phyloP scores from a whole-genome alignment of 2,329 filamentous ascomycete genomes.

The Scedosporium boydii region DNA sequence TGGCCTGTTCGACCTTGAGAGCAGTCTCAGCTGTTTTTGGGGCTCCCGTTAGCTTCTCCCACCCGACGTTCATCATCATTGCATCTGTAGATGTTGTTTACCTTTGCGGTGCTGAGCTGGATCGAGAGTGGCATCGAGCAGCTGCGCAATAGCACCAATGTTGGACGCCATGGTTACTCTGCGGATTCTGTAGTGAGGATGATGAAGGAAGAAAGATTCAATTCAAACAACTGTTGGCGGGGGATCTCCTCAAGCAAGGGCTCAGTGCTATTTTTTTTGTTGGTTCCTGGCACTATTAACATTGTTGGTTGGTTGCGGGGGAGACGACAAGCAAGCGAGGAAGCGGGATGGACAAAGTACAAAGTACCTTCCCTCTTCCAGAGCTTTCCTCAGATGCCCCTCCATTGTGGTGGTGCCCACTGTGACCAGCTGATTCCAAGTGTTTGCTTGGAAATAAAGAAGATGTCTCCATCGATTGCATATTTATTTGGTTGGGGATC shows the following conservation, averaged over 20 bases:
- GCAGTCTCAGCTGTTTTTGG: constrained; percentile 61
- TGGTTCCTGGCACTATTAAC: background rate
- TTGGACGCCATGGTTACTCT: constrained; percentile 44
- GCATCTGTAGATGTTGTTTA: constrained; percentile 27
- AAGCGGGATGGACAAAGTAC: background rate
- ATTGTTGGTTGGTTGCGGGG: constrained; percentile 3
- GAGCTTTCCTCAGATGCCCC: background rate
- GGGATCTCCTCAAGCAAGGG: constrained; percentile 11
- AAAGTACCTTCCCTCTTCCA: background rate
- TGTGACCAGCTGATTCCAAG: no score
- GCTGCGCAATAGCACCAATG: constrained; percentile 58
- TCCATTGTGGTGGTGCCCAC: background rate
- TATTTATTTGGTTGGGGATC: no score
- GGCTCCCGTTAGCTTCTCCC: constrained; percentile 17
- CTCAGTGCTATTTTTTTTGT: background rate
- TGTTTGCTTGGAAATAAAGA: no score
- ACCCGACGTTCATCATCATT: background rate
- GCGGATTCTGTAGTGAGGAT: constrained; percentile 6
- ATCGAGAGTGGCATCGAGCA: constrained; percentile 86
- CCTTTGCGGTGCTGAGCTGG: constrained; percentile 83
- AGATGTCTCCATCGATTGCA: no score
- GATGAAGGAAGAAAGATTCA: constrained; percentile 10
- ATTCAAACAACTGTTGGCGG: constrained; percentile 11
- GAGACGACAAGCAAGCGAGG: background rate
- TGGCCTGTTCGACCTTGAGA: constrained; percentile 69